Evolutionary conservation across 495 filamentous ascomycete genomes (phyloP), one percentile per base, ranked within the genome.

Genomic region (Viridothelium virens): DNA sequence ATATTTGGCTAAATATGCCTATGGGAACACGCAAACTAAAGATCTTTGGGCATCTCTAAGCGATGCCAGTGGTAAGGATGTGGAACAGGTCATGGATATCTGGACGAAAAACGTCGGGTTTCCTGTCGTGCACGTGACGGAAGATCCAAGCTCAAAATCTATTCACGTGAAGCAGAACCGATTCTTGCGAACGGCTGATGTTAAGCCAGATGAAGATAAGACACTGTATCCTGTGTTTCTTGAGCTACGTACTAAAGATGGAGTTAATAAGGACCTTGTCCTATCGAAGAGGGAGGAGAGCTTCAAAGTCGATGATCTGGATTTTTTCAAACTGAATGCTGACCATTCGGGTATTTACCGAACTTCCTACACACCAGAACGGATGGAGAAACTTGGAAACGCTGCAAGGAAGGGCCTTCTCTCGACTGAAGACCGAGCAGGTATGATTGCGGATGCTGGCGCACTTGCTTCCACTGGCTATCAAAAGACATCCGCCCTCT

Each of bases 1-100:
- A 66, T 98, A 97, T 77, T 85, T 98, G 72, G 95, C 91, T 81
- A 94, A 95, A 80, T 92, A 97, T 71, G 91, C 91, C 48, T 98
- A 93, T 75, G 84, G 86, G 50, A 91, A 90, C 78, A 90, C 88
- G 10, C 78, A 90, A 75, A 98, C 94, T 0, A 83, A 86, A 56
- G 94, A 98, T 73, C 80, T 98, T 61, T 98, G 94, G 94, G 84
- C 88, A 67, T 89, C 92, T 56, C 81, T 98, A 38, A 89, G 86
- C 70, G 87, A 93, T 69, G 94, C 91, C 38, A 96, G 91, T 74
- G 94, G 92, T 47, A 94, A 96, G 77, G 86, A 90, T 63, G 89
- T 98, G 18, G 83, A 88, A 71, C 81, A 87, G 65, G 84, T 89
- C 33, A 90, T 91, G 85, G 81, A 86, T 63, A 87, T 87, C 63